Base-by-base conservation (phyloP, 2,329 filamentous ascomycete species). In the Torrubiella hemipterigena region DNA sequence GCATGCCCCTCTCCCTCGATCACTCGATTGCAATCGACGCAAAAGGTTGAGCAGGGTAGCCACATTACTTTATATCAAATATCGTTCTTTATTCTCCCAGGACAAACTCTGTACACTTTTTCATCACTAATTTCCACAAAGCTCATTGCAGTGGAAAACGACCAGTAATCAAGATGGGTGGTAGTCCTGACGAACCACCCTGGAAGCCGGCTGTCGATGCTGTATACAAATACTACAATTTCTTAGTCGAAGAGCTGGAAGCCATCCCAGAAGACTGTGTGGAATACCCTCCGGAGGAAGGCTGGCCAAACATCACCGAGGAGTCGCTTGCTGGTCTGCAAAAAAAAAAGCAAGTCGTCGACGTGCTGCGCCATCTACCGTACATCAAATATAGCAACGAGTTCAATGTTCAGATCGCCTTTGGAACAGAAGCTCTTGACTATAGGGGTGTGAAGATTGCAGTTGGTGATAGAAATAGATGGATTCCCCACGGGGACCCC, bases 301-400 rank as follows among this genome's bases (percentile, higher is more conserved):
- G 20, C 20, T 22, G 20, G 20, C 20, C 20, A 22, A 22, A 22
- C 20, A 22, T 22, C n/a, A 8, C 20, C 20, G 8, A 22, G 20
- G 20, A 22, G 20, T 22, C 20, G 20, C 20, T 22, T n/a, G 20
- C 20, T 22, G 20, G 20, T 22, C 20, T 22, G 20, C 20, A 22
- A 22, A 22, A 22, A 22, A 22, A 8, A 22, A 8, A 8, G 20
- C 20, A 22, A 22, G 20, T 22, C 20, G 20, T 22, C n/a, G 20
- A 22, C 20, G 20, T 22, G 8, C 20, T 22, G n/a, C 20, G 20
- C 20, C 20, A 22, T 22, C 20, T 22, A 8, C 20, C 20, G n/a
- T 22, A 22, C 20, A 22, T 22, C 20, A 22, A 22, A 22, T 22
- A 22, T n/a, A 22, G 20, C 8, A n/a, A 58, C 8, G 20, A n/a